These are phyloP conservation scores for Hypoxylon crocopeplum DNA, from an alignment of 495 filamentous ascomycete genomes.

Conservation along the genomic window DNA sequence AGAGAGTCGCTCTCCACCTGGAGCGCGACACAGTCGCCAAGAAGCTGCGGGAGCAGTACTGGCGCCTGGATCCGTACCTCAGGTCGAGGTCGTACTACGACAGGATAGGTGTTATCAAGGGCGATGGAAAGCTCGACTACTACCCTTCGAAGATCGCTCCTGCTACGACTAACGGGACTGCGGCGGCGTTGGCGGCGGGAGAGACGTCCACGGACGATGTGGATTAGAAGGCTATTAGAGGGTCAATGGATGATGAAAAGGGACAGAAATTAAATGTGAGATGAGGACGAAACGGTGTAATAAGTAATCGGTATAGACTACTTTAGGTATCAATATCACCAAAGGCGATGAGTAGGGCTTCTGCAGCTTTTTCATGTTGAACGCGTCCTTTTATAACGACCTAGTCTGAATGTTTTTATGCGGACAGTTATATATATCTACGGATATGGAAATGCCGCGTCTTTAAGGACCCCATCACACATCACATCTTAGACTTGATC, in stretches of 20 bases:
- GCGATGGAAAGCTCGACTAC: conserved; percentile 71
- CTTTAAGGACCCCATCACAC: background rate
- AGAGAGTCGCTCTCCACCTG: conserved; percentile 46
- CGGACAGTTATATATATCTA: conserved; percentile 1
- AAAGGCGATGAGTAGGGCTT: conserved; percentile 3
- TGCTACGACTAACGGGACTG: conserved; percentile 26
- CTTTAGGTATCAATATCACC: conserved; percentile 16
- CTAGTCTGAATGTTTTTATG: background rate
- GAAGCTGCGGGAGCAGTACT: conserved; percentile 77
- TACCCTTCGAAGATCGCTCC: conserved; percentile 59
- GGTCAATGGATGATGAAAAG: background rate
- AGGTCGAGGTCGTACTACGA: conserved; percentile 78
- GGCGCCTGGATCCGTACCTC: conserved; percentile 80
- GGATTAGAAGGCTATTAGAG: conserved; percentile 48
- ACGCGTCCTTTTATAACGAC: background rate
- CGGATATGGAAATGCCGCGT: background rate
- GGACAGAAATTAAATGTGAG: too few species aligned
- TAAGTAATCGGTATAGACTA: conserved; percentile 25
- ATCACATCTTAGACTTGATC: conserved; percentile 87
- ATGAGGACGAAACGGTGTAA: too few species aligned
- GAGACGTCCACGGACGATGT: conserved; percentile 61
- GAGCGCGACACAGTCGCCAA: conserved; percentile 62
- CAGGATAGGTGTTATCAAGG: conserved; percentile 69
- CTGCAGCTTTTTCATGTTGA: background rate
- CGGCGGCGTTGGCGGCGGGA: conserved; percentile 37